Conservation (phyloP, 805 yeast genomes). For the Torulaspora quercuum region DNA sequence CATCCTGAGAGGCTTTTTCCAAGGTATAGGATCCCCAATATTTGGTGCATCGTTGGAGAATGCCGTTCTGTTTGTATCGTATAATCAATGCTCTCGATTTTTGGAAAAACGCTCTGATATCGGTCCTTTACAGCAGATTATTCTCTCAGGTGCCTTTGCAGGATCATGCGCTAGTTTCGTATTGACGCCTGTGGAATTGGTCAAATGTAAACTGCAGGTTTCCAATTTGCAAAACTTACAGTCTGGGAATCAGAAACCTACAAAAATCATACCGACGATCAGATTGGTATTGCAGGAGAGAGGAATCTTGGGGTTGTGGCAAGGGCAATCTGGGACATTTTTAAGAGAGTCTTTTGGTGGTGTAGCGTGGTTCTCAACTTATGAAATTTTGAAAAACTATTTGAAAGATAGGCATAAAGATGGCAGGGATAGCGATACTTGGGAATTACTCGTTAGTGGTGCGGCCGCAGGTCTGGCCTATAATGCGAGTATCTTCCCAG, state of each 20-base stretch:
- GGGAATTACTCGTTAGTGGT: conserved; percentile 69
- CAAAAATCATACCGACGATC: conserved; percentile 40
- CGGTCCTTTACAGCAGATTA: conserved; percentile 43
- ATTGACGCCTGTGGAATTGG: conserved; percentile 85
- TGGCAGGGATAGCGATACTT: conserved; percentile 37
- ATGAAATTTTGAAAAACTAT: conserved; percentile 53
- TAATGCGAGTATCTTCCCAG: conserved; percentile 78
- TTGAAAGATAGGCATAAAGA: conserved; percentile 31
- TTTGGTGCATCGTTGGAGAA: conserved; percentile 89
- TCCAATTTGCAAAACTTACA: conserved; percentile 37
- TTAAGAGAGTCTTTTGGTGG: conserved; percentile 85
- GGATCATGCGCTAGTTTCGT: conserved; percentile 81
- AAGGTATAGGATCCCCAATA: conserved; percentile 75
- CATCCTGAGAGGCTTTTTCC: conserved; percentile 63
- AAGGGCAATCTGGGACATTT: conserved; percentile 79
- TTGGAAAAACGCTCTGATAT: conserved; percentile 31
- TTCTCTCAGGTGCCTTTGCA: conserved; percentile 73
- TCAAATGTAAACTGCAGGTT: conserved; percentile 87
- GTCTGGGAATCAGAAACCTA: conserved; percentile 29
- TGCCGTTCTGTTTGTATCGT: conserved; percentile 71
- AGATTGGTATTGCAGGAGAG: conserved; percentile 42
- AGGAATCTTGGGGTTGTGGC: conserved; percentile 79
- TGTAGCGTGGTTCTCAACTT: conserved; percentile 91
- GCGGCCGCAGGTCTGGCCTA: conserved; percentile 83
- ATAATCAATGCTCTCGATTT: conserved; percentile 46